phyloP scores from a whole-genome alignment of 1,284 basidiomycete species.

The Naganishia sp. region DNA sequence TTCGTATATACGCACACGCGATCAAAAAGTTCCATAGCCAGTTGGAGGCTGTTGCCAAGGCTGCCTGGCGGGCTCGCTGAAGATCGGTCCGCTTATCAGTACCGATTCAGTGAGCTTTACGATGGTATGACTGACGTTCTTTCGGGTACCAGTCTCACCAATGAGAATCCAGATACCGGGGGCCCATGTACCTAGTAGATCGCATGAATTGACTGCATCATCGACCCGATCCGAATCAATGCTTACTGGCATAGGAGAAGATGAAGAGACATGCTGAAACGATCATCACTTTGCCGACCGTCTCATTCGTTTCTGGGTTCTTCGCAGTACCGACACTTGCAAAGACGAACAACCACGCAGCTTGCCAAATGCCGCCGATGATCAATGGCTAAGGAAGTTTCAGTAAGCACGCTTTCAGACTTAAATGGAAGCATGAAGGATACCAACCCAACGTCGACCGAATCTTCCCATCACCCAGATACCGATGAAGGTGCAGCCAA shows the following conservation, averaged over 20 bases:
- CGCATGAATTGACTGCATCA: slow-evolving; percentile 4
- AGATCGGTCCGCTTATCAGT: neutral
- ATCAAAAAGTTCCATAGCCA: slow-evolving; percentile 59
- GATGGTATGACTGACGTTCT: slow-evolving; percentile 47
- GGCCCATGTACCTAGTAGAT: neutral
- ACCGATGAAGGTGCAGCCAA: slow-evolving; percentile 68
- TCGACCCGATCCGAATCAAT: slow-evolving; percentile 59
- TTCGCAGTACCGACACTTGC: slow-evolving; percentile 71
- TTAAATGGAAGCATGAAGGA: neutral
- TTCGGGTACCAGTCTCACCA: slow-evolving; percentile 73
- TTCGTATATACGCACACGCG: slow-evolving; percentile 15
- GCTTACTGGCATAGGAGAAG: slow-evolving; percentile 72
- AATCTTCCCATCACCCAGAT: slow-evolving; percentile 66
- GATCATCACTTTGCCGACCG: slow-evolving; percentile 69
- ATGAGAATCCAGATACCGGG: slow-evolving; percentile 70
- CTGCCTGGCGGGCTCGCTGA: slow-evolving; percentile 69
- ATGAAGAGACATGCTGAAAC: slow-evolving; percentile 77
- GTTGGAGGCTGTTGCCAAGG: slow-evolving; percentile 67
- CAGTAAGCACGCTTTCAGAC: neutral
- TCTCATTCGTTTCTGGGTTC: slow-evolving; percentile 58
- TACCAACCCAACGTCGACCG: slow-evolving; percentile 30
- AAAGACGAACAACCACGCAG: slow-evolving; percentile 73
- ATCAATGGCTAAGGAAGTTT: slow-evolving; percentile 59
- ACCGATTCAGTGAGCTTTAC: neutral
- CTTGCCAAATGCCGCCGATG: slow-evolving; percentile 70